Percentiles rank a stretch among this genome's conserved stretches.
phyloP scores from a whole-genome alignment of 345 rosid species.

The Murraya koenigii region DNA sequence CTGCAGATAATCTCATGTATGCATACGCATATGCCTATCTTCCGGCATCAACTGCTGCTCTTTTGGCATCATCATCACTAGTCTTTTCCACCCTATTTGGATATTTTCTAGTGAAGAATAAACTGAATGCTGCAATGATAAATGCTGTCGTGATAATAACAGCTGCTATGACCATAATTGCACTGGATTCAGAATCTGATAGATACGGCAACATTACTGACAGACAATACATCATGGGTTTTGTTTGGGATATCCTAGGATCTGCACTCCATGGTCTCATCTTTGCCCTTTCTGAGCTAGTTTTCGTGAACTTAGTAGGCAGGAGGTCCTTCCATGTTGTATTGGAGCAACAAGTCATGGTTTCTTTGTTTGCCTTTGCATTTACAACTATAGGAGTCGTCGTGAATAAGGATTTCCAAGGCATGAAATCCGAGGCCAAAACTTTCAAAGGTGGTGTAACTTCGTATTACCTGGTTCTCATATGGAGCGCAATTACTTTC shows the following conservation, averaged over 20 bases:
- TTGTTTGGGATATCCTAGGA: constrained; percentile 74
- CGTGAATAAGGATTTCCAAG: constrained; percentile 50
- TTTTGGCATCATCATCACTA: constrained; percentile 74
- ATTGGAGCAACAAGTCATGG: constrained; percentile 83
- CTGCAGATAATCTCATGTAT: constrained; percentile 80
- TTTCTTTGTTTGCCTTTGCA: constrained; percentile 58
- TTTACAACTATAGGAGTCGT: constrained; percentile 70
- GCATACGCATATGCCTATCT: constrained; percentile 89
- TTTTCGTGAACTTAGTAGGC: constrained; percentile 65
- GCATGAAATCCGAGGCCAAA: constrained; percentile 47
- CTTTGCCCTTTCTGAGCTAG: constrained; percentile 78
- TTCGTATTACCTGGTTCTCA: constrained; percentile 47
- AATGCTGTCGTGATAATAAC: constrained; percentile 73
- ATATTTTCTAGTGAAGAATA: constrained; percentile 63
- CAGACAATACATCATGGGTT: constrained; percentile 64
- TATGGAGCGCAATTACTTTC: constrained; percentile 68
- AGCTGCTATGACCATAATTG: constrained; percentile 64
- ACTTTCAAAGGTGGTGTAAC: constrained; percentile 51
- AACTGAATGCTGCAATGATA: constrained; percentile 55
- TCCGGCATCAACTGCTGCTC: constrained; percentile 86
- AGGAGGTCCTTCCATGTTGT: constrained; percentile 83
- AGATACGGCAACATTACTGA: constrained; percentile 44
- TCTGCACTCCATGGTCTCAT: constrained; percentile 87
- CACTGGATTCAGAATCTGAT: constrained; percentile 75
- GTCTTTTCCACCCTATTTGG: constrained; percentile 73